Base-by-base conservation (phyloP, 2,329 filamentous ascomycete genomes). In the Chrysosporium queenslandicum region DNA sequence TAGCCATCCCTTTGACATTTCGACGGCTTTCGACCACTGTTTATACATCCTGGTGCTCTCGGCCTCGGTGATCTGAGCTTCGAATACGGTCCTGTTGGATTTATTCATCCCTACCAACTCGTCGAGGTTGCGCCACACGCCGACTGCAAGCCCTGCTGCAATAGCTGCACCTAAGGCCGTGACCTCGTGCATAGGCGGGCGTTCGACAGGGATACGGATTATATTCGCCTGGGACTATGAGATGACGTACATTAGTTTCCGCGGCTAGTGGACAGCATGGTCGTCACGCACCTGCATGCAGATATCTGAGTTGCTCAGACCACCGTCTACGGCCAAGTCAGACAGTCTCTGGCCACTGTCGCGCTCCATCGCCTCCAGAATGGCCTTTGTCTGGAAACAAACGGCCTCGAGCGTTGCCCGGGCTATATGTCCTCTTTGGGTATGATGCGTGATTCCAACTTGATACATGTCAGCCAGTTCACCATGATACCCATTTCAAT, bases 341-440 rank as follows among this genome's bases (percentile, higher is more conserved):
- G 80, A 77, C 29, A 95, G 77, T 57, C 80, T 80, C 64, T 90
- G 83, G 32, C 83, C 82, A 50, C 84, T 89, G 70, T 94, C 89
- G 60, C 84, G 81, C 64, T 86, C 87, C 89, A 95, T 95, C 56
- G 89, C 87, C 64, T 92, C 84, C 21, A 95, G 78, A 61, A 95
- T 94, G 20, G 89, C 89, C 61, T 89, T 89, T 21, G 87, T 94
- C 70, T 95, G 89, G 75, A 87, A 94, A 72, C 89, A 94, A 34
- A 87, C 90, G 3, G 89, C 88, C 70, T 95, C 89, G 50, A 95
- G 80, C 0, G 89, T 94, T 32, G 89, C 89, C 55, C 89, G 83
- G 41, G 87, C 88, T 61, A 95, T 87, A 66, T 95, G 89, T 14
- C 87, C 87, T 60, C 83, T 83, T 64, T 88, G 78, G 0, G 89